A percentile compares a stretch with the other conserved stretches of the same genome.
Evolutionary conservation across 179 eudicot genomes (phyloP).

Genomic region (Beta macrorhiza): DNA sequence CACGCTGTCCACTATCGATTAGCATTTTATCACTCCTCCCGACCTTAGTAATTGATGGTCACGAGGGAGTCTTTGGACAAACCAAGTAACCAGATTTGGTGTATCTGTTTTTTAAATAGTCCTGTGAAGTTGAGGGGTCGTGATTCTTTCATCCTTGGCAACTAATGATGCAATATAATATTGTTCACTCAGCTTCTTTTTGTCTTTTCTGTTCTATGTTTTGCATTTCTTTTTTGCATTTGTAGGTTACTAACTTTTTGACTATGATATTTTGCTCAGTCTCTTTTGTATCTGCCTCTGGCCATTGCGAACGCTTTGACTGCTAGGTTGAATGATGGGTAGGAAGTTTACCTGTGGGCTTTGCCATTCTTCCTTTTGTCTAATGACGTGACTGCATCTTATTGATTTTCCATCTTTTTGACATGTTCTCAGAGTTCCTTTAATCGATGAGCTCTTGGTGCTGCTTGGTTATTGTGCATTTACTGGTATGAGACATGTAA

Average conservation of each 20-base stretch:
- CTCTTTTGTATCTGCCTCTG: slow-evolving; percentile 80
- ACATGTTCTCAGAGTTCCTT: slow-evolving; percentile 58
- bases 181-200: neutral
- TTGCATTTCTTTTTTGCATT: neutral
- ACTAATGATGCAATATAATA: neutral
- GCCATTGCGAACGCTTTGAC: slow-evolving; percentile 95
- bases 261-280: slow-evolving; percentile 40
- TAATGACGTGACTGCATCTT: neutral
- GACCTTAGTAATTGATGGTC: neutral
- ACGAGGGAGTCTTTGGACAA: neutral
- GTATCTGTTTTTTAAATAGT: too few relatives aligned
- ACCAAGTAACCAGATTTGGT: neutral
- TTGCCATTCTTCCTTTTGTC: neutral
- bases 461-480: slow-evolving; percentile 64
- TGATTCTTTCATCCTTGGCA: neutral
- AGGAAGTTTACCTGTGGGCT: slow-evolving; percentile 18
- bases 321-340: slow-evolving; percentile 93
- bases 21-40: too few relatives aligned
- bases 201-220: neutral
- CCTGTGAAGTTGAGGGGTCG: too few relatives aligned
- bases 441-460: slow-evolving; percentile 83
- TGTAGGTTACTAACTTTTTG: neutral
- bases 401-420: slow-evolving; percentile 2
- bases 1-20: too few relatives aligned
- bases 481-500: slow-evolving; percentile 50